Evolutionary conservation across 768 basidiomycete genomes (phyloP), one percentile per base, ranked within the genome.

Genomic region (Omphalotus guepiniiformis): DNA sequence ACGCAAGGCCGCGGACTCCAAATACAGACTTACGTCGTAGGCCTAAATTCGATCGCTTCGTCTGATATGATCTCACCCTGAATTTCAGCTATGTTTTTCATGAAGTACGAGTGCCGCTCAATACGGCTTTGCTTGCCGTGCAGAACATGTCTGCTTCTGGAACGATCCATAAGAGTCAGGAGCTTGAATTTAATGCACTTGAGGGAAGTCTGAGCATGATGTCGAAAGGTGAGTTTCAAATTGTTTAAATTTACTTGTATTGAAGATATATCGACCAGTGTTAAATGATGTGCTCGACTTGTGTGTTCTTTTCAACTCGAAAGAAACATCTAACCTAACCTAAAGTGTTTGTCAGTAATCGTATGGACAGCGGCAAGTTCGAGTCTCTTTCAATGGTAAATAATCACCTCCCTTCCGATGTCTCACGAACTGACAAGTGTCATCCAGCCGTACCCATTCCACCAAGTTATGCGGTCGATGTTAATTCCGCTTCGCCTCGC

Each of bases 131-230:
- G 6, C 69, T 89, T 28, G 85, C 88, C 0, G 81, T 88, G 4
- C 88, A 90, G 66, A 89, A 90, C 55, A 78, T 89, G 72, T 77
- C 82, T 49, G 85, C 82, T 0, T 71, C 74, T 4, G 73, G 80
- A 13, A 70, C 74, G 1, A 75, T 89, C 42, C 68, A 73, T 6
- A 75, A 75, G 50, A 72, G 77, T 22, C 78, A 85, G 55, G 76
- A 78, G 41, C 77, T 89, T 41, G 87, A 90, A 68, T 85, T 87
- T 50, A 79, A 78, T 56, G 88, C 82, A 2, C 68, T 87, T 16
- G 79, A 80, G 50, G 81, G 82, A 2, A 81, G 79, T 51, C 59
- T 87, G 40, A 76, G 76, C 48, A 83, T 84, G 79, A 87, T 87
- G 87, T 77, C 77, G 40, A 83, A 83, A 68, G 80, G 80, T 73